These are phyloP conservation scores for Fusarium drepaniforme DNA, from an alignment of 2,329 filamentous ascomycete species.

Conservation along the genomic window DNA sequence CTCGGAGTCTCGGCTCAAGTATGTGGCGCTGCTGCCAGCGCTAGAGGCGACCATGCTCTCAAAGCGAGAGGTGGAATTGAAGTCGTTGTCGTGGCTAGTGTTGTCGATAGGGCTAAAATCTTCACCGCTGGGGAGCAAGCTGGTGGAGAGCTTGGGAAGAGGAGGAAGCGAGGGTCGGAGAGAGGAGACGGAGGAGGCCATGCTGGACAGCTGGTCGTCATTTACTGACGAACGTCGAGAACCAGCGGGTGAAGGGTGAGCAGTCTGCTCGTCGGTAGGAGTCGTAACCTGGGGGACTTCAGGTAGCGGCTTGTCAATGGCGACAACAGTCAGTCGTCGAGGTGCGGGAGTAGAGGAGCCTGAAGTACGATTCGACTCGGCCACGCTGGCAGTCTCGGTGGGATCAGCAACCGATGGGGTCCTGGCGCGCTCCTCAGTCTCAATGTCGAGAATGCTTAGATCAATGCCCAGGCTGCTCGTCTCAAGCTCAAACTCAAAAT, in stretches of 20 bases:
- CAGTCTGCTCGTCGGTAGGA: slow-evolving; percentile 47
- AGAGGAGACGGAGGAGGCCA: slow-evolving; percentile 61
- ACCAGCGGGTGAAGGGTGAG: slow-evolving; percentile 50
- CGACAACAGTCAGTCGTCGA: slow-evolving; percentile 55
- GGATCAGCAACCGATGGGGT: slow-evolving; percentile 49
- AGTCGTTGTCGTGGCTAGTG: slow-evolving; percentile 62
- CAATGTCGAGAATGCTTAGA: slow-evolving; percentile 61
- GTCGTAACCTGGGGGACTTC: slow-evolving; percentile 69
- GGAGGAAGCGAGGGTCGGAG: slow-evolving; percentile 64
- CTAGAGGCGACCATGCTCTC: slow-evolving; percentile 82
- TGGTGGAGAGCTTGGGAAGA: slow-evolving; percentile 69
- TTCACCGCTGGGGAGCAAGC: slow-evolving; percentile 57
- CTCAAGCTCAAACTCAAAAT: slow-evolving; percentile 88
- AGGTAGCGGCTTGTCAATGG: slow-evolving; percentile 77
- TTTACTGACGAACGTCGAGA: slow-evolving; percentile 59
- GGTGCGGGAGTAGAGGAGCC: slow-evolving; percentile 53
- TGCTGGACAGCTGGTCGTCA: slow-evolving; percentile 57
- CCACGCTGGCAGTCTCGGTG: slow-evolving; percentile 54
- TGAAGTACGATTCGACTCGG: slow-evolving; percentile 53
- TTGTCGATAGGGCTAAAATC: slow-evolving; percentile 63
- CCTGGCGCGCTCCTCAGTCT: slow-evolving; percentile 48
- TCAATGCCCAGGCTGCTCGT: slow-evolving; percentile 67
- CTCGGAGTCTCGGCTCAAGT: slow-evolving; percentile 84
- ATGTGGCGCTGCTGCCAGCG: slow-evolving; percentile 83
- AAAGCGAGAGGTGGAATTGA: slow-evolving; percentile 65